Conservation (phyloP, 2,329 filamentous ascomycete species). For the Aspergillus japonicus region DNA sequence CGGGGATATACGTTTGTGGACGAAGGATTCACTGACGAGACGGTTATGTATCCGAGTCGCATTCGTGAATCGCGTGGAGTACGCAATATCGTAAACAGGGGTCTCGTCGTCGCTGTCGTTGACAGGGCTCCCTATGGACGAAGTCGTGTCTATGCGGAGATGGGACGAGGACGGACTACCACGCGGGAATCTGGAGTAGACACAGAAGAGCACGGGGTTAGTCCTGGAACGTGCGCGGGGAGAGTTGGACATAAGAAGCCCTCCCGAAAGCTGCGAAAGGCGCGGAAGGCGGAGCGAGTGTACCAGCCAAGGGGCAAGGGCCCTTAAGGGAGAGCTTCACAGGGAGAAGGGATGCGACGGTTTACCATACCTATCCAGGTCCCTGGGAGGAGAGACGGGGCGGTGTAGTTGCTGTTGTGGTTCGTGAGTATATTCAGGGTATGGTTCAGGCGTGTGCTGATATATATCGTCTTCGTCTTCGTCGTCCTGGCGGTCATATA, state of each 20-base stretch:
- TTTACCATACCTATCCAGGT: constrained; percentile 41
- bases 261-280: constrained; percentile 8
- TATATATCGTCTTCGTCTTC: background rate
- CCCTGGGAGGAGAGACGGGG: constrained; percentile 34
- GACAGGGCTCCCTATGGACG: constrained; percentile 23
- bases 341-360: constrained; percentile 3
- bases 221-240: constrained; percentile 21
- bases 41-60: constrained; percentile 40
- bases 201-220: constrained; percentile 26
- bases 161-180: constrained; percentile 35
- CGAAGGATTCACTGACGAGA: constrained; percentile 45
- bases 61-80: constrained; percentile 36
- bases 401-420: constrained; percentile 19
- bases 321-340: constrained; percentile 2
- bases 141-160: constrained; percentile 33
- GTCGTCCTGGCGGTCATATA: constrained; percentile 13
- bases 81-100: constrained; percentile 26
- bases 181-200: constrained; percentile 40
- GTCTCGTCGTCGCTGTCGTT: constrained; percentile 31
- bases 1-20: constrained; percentile 70
- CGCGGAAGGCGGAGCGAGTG: constrained; percentile 7
- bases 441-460: background rate
- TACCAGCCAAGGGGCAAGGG: constrained; percentile 4
- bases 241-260: constrained; percentile 24
- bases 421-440: background rate